Base-by-base conservation (phyloP, 2,329 filamentous ascomycete genomes). In the Colletotrichum noveboracense region DNA sequence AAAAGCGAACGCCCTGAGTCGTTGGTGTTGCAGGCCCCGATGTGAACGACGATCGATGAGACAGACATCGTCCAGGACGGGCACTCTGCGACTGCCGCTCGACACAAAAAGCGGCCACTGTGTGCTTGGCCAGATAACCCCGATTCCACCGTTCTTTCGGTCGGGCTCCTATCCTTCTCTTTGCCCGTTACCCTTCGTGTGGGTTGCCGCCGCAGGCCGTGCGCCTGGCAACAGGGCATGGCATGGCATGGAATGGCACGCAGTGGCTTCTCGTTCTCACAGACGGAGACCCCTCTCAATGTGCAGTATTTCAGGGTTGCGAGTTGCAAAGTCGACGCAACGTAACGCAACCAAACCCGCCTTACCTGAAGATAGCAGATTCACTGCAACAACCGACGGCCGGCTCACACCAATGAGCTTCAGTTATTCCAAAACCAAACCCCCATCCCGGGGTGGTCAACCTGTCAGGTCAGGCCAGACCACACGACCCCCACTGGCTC, bases 331-430 rank as follows among this genome's bases (percentile, higher is more conserved):
- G 28, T 34, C 43, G 60, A 66, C 66, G 71, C 70, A 75, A 73
- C 73, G 70, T 64, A 68, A 73, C 73, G 69, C 64, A 64, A 56
- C 73, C 48, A 21, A 58, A 60, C 67, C 58, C 64, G 70, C 64
- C 64, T 52, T 73, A 52, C 69, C 70, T 65, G 70, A 73, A 65
- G 65, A 73, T 60, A 60, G 73, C 69, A 73, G 70, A 64, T 72
- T 66, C 38, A 21, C 32, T 67, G 38, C 55, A 36, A 64, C 62
- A 32, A 66, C 10, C 14, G 70, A 34, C 24, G 38, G 28, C 7
- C 26, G 36, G 12, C 28, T n/a, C 28, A 34, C 73, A 36, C 65
- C 73, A 67, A 56, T 64, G 32, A 65, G 55, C 56, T 24, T 48
- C 24, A 61, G 32, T 12, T 21, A 21, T 30, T 36, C 66, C n/a